Evolutionary conservation across 2,329 filamentous ascomycete genomes (phyloP).

Genomic region (Xylaria sp.): DNA sequence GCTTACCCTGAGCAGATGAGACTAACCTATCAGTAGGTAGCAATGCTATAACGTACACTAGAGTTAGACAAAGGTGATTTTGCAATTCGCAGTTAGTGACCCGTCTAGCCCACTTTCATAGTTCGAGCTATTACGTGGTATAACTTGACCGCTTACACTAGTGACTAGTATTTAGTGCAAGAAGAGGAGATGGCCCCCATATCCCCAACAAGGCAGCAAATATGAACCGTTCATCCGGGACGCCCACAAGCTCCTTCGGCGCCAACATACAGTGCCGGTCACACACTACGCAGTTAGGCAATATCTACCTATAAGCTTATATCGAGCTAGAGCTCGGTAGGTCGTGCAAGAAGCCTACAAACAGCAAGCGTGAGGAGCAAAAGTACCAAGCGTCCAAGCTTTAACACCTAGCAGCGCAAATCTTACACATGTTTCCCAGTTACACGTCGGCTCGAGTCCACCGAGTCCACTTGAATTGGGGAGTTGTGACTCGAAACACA

Average conservation of each 20-base stretch:
- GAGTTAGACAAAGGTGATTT: conserved; percentile 2
- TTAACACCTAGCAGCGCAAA: background rate
- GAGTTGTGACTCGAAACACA: background rate
- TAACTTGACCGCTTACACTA: background rate
- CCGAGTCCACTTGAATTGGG: background rate
- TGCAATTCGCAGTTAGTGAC: background rate
- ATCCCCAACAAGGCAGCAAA: conserved; percentile 8
- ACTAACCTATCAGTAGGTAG: background rate
- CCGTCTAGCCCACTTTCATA: background rate
- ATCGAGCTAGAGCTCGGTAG: background rate
- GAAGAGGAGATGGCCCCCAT: background rate
- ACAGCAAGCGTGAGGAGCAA: background rate
- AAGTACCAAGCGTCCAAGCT: background rate
- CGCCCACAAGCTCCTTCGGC: background rate
- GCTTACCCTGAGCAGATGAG: background rate
- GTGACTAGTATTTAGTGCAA: background rate
- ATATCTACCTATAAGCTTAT: background rate
- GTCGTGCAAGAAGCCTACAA: background rate
- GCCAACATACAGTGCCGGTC: background rate
- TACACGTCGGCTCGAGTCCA: background rate
- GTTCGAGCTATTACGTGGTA: conserved; percentile 15
- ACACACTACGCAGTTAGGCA: background rate
- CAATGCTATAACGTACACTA: background rate
- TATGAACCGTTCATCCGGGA: conserved; percentile 24
- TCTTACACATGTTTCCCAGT: background rate